Evolutionary conservation across 2,329 filamentous ascomycete genomes (phyloP).

Genomic region (Claviceps humidiphila): DNA sequence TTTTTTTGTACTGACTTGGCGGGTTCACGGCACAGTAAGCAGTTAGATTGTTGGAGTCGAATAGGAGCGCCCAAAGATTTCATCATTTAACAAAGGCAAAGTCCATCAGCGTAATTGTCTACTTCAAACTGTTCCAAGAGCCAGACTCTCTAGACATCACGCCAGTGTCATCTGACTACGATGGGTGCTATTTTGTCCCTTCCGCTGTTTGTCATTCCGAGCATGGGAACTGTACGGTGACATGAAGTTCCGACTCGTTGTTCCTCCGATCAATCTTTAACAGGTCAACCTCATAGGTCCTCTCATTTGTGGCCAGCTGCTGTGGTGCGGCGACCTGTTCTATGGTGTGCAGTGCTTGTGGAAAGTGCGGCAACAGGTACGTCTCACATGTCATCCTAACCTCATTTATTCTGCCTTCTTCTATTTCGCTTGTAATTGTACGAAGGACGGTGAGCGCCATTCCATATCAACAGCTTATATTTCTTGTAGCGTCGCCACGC

Average conservation of each 20-base stretch:
- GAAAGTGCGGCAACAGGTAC: slow-evolving; percentile 92
- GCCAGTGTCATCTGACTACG: slow-evolving; percentile 1
- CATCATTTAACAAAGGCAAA: too few relatives aligned
- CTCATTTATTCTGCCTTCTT: not conserved
- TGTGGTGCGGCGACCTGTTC: slow-evolving; percentile 95
- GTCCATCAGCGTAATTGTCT: too few relatives aligned
- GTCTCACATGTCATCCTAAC: slow-evolving; percentile 1
- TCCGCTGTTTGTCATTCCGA: slow-evolving; percentile 78
- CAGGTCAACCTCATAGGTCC: slow-evolving; percentile 35
- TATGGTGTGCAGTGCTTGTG: slow-evolving; percentile 87
- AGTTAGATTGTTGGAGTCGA: too few relatives aligned
- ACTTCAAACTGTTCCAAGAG: too few relatives aligned
- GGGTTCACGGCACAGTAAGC: too few relatives aligned
- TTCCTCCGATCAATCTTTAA: not conserved
- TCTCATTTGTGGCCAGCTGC: slow-evolving; percentile 75
- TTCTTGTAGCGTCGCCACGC: slow-evolving; percentile 66
- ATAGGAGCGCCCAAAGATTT: too few relatives aligned
- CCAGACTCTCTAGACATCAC: not conserved
- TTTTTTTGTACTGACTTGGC: too few relatives aligned
- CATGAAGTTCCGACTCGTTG: not conserved
- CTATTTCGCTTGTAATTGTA: not conserved
- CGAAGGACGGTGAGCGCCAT: not conserved
- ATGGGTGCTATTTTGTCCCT: slow-evolving; percentile 92
- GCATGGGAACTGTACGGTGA: slow-evolving; percentile 64
- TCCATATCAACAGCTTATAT: not conserved